phyloP scores from a whole-genome alignment of 2,329 filamentous ascomycete species.

The Verticillium dahliae region DNA sequence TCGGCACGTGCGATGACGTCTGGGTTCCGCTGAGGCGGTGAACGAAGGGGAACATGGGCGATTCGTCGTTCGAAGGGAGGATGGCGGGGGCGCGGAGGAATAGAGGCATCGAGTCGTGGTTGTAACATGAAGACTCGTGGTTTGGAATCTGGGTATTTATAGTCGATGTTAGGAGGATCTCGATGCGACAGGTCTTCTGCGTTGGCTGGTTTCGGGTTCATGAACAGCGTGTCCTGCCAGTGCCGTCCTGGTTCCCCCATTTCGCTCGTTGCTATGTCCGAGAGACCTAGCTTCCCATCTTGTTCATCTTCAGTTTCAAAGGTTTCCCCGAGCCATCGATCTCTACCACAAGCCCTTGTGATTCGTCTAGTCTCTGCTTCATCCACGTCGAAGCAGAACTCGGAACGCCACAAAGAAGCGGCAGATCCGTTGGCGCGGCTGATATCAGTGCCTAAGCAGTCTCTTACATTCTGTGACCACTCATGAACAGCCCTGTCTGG shows the following conservation, averaged over 20 bases:
- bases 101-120: background rate
- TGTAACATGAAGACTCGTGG: background rate
- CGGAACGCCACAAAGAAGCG: background rate
- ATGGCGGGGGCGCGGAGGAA: background rate
- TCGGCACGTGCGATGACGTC: background rate
- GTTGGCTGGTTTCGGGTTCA: background rate
- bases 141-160: background rate
- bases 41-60: background rate
- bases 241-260: background rate
- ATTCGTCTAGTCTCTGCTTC: background rate
- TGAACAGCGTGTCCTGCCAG: background rate
- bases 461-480: conserved; percentile 1
- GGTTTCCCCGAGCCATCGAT: conserved; percentile 17
- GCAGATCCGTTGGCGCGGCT: background rate
- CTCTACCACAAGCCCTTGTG: conserved; percentile 14
- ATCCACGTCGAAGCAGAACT: background rate
- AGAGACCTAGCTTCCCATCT: background rate
- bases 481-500: conserved; percentile 19
- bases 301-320: background rate
- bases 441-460: background rate
- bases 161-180: background rate
- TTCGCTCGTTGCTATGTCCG: no score
- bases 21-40: background rate
- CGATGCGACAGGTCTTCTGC: no score
- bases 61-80: background rate